phyloP scores from a whole-genome alignment of 176 grass and related monocot species.

The barley (Hordeum vulgare) region DNA sequence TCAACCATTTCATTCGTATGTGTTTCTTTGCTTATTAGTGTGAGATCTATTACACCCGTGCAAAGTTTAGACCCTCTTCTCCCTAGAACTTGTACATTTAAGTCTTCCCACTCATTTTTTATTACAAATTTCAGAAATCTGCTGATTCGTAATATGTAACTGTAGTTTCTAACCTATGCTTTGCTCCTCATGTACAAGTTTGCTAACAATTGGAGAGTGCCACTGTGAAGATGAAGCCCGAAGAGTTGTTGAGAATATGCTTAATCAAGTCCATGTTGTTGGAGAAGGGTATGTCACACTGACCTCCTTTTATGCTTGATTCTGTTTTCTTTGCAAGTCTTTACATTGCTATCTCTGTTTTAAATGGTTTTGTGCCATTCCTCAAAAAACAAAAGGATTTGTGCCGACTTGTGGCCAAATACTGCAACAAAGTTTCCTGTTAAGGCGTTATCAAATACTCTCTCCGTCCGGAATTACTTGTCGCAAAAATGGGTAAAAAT shows the following conservation, averaged over 20 bases:
- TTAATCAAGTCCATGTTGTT: slow-evolving; percentile 79
- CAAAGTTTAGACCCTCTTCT: neutral
- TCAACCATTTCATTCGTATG: neutral
- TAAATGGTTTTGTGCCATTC: neutral
- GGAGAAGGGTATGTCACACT: slow-evolving; percentile 78
- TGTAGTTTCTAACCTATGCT: slow-evolving; percentile 2
- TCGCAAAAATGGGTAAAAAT: too few species aligned
- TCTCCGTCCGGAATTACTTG: too few species aligned
- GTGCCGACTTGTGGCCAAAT: neutral
- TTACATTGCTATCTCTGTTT: neutral
- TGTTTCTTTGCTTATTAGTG: slow-evolving; percentile 13
- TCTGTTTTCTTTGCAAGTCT: slow-evolving; percentile 15
- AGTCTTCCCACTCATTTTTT: neutral
- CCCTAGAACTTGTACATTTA: neutral
- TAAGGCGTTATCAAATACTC: neutral
- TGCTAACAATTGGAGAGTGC: slow-evolving; percentile 74
- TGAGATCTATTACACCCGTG: neutral
- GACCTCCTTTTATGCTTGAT: neutral
- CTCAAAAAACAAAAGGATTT: too few species aligned
- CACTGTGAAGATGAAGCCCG: slow-evolving; percentile 69
- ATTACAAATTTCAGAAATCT: neutral
- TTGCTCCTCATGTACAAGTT: slow-evolving; percentile 41
- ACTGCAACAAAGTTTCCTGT: neutral
- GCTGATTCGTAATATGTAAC: neutral
- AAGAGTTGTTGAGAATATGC: slow-evolving; percentile 59